Evolutionary conservation across 352 stramenopile genomes (phyloP), one percentile per base, ranked within the genome.

Genomic region (Aphanomyces euteiches): DNA sequence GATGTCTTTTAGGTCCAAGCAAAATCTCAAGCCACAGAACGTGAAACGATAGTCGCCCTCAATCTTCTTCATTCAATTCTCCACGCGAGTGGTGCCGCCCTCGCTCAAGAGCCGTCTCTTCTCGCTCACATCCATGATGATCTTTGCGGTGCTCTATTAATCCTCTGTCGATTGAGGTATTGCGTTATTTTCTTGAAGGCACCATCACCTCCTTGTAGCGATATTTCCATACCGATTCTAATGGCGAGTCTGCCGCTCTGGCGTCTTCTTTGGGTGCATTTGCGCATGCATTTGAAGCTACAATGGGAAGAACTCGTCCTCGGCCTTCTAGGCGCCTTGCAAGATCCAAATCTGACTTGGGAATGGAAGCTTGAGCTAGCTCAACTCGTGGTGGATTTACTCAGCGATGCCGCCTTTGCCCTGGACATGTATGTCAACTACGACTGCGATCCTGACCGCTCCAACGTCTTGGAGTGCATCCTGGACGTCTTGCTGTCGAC

Each of bases 341-440:
- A 92, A 3, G 82, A 92, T 68, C 92, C 84, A 81, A 82, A 77
- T 41, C 60, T 92, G 13, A 72, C 81, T 39, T 85, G 41, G 28
- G 48, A 72, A 38, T 72, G 66, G 66, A 56, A 34, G 6, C 83
- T 89, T 68, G 87, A 95, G 73, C 82, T 95, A 47, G 66, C 91
- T 12, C 80, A 99, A 75, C 97, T 84, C 39, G 78, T 99, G 5
- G 83, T 99, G 6, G 97, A 99, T 68, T 94, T 99, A 57, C 96
- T 97, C 48, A 79, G 93, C 10, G 96, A 99, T 77, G 85, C 96
- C 40, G 92, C 88, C 7, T 74, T 99, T 1, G 89, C 99, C 61
- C 87, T 96, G 4, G 97, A 99, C 75, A 73, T 99, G 10, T 99
- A 99, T 73, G 88, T 98, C 39, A 99, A 99, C 74, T 99, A 99